A percentile compares a stretch with the other conserved stretches of the same genome.
These are phyloP conservation scores for Neoarthrinium moseri DNA, from an alignment of 2,329 filamentous ascomycete genomes.

Conservation along the genomic window DNA sequence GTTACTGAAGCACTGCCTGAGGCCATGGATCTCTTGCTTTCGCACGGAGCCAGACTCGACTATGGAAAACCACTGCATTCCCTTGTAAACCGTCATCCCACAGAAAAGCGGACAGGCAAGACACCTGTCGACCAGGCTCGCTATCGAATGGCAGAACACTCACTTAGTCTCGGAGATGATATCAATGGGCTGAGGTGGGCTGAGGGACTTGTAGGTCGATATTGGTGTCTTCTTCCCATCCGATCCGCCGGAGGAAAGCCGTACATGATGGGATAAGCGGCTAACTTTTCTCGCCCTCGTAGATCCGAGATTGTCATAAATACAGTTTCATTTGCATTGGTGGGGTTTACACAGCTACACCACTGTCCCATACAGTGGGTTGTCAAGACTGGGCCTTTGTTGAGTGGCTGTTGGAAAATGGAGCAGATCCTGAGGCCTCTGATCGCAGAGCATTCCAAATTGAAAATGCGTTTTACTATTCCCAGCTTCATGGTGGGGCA, in stretches of 20 bases:
- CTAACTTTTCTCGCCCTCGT: not conserved
- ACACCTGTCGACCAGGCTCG: not conserved
- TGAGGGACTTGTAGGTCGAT: not conserved
- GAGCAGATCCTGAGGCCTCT: slow-evolving; percentile 1
- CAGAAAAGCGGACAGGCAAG: too few relatives aligned
- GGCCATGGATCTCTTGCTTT: not conserved
- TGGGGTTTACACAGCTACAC: not conserved
- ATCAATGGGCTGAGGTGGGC: not conserved
- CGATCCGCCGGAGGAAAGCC: not conserved
- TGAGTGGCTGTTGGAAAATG: slow-evolving; percentile 3
- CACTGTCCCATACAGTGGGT: not conserved
- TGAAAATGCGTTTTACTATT: too few relatives aligned
- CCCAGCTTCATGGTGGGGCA: too few relatives aligned
- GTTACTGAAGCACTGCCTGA: not conserved
- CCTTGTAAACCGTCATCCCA: not conserved
- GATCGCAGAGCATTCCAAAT: not conserved
- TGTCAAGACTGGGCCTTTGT: not conserved
- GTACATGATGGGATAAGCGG: not conserved
- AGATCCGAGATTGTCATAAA: not conserved
- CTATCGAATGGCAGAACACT: slow-evolving; percentile 1
- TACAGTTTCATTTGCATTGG: not conserved
- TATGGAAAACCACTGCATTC: slow-evolving; percentile 3
- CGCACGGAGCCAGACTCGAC: slow-evolving; percentile 2
- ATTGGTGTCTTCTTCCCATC: not conserved
- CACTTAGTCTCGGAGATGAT: not conserved